Percentiles rank a stretch among this genome's conserved stretches.
Conservation (phyloP, 495 filamentous ascomycete genomes). For the Trichoderma virens region DNA sequence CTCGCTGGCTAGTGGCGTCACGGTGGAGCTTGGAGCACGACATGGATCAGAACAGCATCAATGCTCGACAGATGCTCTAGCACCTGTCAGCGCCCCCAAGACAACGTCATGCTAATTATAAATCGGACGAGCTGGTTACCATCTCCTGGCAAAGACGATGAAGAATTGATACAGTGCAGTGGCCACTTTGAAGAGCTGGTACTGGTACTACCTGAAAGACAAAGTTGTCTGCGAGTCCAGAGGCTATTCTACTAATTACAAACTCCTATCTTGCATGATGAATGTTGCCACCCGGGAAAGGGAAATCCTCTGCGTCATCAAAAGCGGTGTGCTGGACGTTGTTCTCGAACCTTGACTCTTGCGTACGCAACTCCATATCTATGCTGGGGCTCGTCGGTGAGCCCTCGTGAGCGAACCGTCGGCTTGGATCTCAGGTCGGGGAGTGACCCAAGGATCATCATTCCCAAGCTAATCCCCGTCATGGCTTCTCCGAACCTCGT, state of each 20-base stretch:
- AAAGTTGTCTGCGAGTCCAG: too few species aligned
- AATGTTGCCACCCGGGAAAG: background rate
- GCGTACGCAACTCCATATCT: background rate
- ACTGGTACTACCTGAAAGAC: too few species aligned
- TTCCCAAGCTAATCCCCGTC: too few species aligned
- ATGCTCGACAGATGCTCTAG: background rate
- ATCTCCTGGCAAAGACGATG: too few species aligned
- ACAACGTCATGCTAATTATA: background rate
- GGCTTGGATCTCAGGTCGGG: background rate
- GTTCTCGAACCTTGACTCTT: background rate
- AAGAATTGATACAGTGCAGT: too few species aligned
- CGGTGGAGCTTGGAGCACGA: background rate
- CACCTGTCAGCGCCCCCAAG: background rate
- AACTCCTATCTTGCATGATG: too few species aligned
- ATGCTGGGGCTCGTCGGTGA: slow-evolving; percentile 2
- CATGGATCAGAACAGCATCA: background rate
- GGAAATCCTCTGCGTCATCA: background rate
- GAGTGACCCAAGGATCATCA: background rate
- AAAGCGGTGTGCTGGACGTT: background rate
- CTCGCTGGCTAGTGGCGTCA: background rate
- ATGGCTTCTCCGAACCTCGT: background rate
- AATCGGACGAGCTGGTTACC: too few species aligned
- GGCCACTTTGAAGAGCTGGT: too few species aligned
- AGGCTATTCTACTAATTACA: too few species aligned
- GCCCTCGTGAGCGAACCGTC: background rate